Evolutionary conservation across 148 eudicot genomes (phyloP).

Genomic region (Camellia japonica): DNA sequence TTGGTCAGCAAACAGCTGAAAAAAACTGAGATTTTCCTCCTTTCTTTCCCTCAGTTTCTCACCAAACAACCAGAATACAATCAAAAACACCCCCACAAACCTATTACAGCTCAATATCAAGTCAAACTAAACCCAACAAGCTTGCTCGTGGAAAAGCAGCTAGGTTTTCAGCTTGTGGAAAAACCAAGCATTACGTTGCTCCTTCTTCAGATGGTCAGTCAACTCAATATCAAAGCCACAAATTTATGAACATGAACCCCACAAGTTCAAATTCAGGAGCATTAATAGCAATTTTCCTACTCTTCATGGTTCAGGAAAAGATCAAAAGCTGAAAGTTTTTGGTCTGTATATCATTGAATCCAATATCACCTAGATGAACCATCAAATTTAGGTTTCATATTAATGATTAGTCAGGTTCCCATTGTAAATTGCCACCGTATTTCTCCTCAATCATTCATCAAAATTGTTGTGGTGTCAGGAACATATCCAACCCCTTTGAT

Average conservation of each 20-base stretch:
- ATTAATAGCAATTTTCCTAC: neutral
- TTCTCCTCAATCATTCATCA: constrained; percentile 19
- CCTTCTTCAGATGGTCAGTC: neutral
- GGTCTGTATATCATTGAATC: neutral
- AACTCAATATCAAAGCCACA: neutral
- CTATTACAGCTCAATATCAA: neutral
- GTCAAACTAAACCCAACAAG: neutral
- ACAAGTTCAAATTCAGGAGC: neutral
- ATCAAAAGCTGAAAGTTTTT: neutral
- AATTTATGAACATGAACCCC: neutral
- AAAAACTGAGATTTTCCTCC: neutral
- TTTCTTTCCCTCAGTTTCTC: neutral
- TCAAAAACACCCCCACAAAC: neutral
- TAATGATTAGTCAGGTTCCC: neutral
- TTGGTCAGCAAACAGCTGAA: neutral
- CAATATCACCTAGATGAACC: neutral
- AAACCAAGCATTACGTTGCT: too few species aligned
- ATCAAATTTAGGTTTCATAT: neutral
- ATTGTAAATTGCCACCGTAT: neutral
- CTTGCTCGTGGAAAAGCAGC: neutral
- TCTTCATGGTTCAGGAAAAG: neutral
- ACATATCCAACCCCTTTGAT: constrained; percentile 33
- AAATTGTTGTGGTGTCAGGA: constrained; percentile 16
- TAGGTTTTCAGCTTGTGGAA: neutral
- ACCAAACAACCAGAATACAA: neutral